phyloP scores from a whole-genome alignment of 1,284 basidiomycete species.

The Ganoderma sinense region DNA sequence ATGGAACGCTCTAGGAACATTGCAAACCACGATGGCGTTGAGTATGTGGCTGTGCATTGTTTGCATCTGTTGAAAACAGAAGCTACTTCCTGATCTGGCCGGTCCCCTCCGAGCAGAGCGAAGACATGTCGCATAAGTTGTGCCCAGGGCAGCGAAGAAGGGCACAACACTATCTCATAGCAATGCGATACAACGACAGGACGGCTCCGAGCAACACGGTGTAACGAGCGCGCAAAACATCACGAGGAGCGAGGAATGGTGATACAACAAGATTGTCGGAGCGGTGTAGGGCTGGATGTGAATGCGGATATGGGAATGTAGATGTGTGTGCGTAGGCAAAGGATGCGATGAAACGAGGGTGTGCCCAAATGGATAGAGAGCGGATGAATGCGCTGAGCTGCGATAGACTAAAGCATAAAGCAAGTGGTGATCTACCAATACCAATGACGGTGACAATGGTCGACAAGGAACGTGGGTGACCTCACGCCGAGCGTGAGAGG shows the following conservation, averaged over 20 bases:
- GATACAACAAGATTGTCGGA: constrained; percentile 11
- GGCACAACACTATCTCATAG: background rate
- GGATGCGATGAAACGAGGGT: background rate
- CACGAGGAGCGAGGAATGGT: background rate
- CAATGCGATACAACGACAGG: background rate
- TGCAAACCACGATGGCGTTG: background rate
- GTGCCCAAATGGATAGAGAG: background rate
- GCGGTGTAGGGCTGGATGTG: background rate
- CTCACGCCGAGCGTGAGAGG: constrained; percentile 13
- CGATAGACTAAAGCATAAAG: constrained; percentile 1
- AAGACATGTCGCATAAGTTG: background rate
- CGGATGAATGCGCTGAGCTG: background rate
- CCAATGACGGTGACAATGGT: background rate
- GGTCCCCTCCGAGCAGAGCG: background rate
- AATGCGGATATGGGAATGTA: background rate
- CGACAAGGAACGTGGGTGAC: background rate
- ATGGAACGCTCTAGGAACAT: background rate
- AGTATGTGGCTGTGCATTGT: constrained; percentile 9
- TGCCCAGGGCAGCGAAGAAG: too few relatives aligned
- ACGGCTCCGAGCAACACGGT: background rate
- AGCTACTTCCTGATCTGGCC: background rate
- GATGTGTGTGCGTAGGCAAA: background rate
- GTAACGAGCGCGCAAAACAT: constrained; percentile 13
- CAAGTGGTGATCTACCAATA: background rate
- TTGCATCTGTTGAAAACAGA: background rate